Evolutionary conservation across 2,329 filamentous ascomycete genomes (phyloP), one percentile per base, ranked within the genome.

Genomic region (Colletotrichum tabaci): DNA sequence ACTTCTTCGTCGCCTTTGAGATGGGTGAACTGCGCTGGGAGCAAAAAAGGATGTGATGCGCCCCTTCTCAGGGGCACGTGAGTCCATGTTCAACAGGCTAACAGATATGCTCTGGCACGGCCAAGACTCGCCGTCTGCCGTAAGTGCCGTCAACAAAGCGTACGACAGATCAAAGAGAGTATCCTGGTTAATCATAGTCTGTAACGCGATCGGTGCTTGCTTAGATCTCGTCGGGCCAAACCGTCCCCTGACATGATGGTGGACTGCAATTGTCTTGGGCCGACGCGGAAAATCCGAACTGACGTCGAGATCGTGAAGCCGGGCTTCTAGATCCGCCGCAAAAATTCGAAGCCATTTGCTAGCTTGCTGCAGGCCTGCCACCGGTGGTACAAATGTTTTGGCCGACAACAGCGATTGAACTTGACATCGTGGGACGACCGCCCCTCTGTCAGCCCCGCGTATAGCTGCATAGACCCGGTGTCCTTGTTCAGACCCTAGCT

Each of bases 301-400:
- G 3, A 55, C 23, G 30, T 55, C 52, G 8, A 55, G 52, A 16
- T 55, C 52, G 16, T 16, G 52, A 4, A 55, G 52, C 10, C 52
- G 52, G 10, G 52, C 26, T 16, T 55, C 52, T 1, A 55, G 52
- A 55, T 55, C 52, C 12, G 52, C 52, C 3, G 23, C 52, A n/a
- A 55, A 55, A 30, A 55, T 55, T 10, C 16, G 52, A 13, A 55
- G 52, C 52, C 52, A 55, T 55, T 55, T 55, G 26, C 52, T 55
- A 30, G 52, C 52, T 9, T 55, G 52, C 30, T 55, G 52, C 2
- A 55, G 52, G 16, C 30, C 18, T 16, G 16, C 52, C 9, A 30
- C 23, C 18, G 16, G 23, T 35, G 52, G 52, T 5, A 55, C 52
- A 55, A 55, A 55, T 16, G 52, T 55, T 15, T 55, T 55, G 15